phyloP scores from a whole-genome alignment of 805 yeast species.

The Yamadazyma sp. region DNA sequence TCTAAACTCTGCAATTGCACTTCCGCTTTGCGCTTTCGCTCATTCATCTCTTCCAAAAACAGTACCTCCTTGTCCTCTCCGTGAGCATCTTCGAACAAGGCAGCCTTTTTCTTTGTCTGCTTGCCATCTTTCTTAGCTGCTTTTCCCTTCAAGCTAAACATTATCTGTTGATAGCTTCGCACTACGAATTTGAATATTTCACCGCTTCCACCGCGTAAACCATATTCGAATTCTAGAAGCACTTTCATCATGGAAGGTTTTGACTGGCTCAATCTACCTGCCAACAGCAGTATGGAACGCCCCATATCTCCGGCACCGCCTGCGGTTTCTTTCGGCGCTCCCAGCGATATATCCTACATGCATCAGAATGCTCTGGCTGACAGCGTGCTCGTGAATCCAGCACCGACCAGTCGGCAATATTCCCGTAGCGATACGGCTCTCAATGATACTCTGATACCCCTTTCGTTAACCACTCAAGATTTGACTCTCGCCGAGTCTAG shows the following conservation, averaged over 20 bases:
- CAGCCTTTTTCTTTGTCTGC: neutral
- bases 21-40: constrained; percentile 2
- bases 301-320: constrained; percentile 8
- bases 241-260: constrained; percentile 8
- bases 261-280: constrained; percentile 10
- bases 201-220: neutral
- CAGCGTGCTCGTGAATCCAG: constrained; percentile 4
- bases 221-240: neutral
- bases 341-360: constrained; percentile 1
- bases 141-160: constrained; percentile 9
- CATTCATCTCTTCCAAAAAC: constrained; percentile 3
- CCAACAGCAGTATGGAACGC: neutral
- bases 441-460: constrained; percentile 49
- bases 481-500: constrained; percentile 75
- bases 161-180: constrained; percentile 5
- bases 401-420: constrained; percentile 10
- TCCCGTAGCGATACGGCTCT: constrained; percentile 7
- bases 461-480: constrained; percentile 65
- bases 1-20: constrained; percentile 2
- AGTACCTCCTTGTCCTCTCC: neutral
- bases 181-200: neutral
- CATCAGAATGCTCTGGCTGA: constrained; percentile 11
- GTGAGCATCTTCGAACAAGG: neutral
- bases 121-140: neutral
- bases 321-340: constrained; percentile 8